phyloP scores from a whole-genome alignment of 495 filamentous ascomycete genomes.

The Wilcoxina mikolae region DNA sequence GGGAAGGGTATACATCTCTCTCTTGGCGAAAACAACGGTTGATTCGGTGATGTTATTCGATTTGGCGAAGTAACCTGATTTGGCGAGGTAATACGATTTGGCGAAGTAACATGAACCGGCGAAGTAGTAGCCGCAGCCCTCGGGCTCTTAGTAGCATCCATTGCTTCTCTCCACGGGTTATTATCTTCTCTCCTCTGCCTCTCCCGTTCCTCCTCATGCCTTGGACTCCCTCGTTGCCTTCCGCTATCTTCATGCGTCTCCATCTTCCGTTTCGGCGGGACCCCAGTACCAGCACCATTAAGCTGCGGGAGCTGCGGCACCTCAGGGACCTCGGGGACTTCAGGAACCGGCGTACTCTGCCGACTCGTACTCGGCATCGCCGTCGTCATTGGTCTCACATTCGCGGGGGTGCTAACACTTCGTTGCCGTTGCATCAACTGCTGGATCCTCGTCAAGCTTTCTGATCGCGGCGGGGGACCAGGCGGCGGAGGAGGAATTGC shows the following conservation, averaged over 20 bases:
- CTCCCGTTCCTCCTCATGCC: slow-evolving; percentile 10
- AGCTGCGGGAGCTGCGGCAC: slow-evolving; percentile 8
- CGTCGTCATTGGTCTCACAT: background rate
- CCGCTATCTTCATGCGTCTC: slow-evolving; percentile 19
- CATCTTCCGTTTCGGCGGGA: slow-evolving; percentile 26
- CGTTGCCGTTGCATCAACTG: slow-evolving; percentile 4
- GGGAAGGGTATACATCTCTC: background rate
- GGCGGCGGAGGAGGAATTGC: slow-evolving; percentile 23
- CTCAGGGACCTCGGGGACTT: background rate
- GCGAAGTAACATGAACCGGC: background rate
- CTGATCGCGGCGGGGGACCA: slow-evolving; percentile 17
- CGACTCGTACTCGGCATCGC: background rate
- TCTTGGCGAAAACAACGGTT: background rate
- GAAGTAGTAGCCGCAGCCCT: slow-evolving; percentile 7
- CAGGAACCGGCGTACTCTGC: background rate
- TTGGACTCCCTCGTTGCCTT: slow-evolving; percentile 11
- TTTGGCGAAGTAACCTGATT: background rate
- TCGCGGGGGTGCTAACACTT: background rate
- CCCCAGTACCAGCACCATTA: too few species aligned
- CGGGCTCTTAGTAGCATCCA: slow-evolving; percentile 7
- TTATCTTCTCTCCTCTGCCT: slow-evolving; percentile 10
- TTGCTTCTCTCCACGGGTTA: slow-evolving; percentile 14
- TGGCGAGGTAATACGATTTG: background rate
- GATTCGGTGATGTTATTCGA: background rate
- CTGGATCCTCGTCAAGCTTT: slow-evolving; percentile 3